Conservation (phyloP, 169 alveolate species). For the Babesia sp. region DNA sequence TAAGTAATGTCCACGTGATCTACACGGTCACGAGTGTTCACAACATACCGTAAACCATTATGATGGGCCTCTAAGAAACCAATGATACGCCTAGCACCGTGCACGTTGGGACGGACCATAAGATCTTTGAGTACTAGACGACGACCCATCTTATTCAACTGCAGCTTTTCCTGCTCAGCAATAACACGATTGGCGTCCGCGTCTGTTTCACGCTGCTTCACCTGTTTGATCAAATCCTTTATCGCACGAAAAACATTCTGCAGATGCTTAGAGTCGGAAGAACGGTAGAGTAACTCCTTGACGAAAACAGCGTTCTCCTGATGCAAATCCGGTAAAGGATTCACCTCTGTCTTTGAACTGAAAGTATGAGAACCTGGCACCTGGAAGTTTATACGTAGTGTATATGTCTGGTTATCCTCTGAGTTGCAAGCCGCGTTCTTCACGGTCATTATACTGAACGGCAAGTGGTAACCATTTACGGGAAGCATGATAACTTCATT, state of each 20-base stretch:
- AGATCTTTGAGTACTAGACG: conserved; percentile 78
- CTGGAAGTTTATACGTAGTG: conserved; percentile 89
- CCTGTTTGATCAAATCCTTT: conserved; percentile 91
- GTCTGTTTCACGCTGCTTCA: conserved; percentile 89
- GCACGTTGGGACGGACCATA: conserved; percentile 80
- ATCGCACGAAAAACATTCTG: conserved; percentile 84
- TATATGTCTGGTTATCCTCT: conserved; percentile 84
- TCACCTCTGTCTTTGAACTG: conserved; percentile 75
- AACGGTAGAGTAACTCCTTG: conserved; percentile 90
- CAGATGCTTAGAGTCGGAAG: conserved; percentile 84
- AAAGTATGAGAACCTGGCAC: conserved; percentile 89
- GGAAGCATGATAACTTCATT: conserved; percentile 88
- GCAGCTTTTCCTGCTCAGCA: conserved; percentile 88
- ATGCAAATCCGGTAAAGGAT: conserved; percentile 81
- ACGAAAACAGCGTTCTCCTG: conserved; percentile 85
- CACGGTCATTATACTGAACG: conserved; percentile 87
- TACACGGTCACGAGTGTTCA: conserved; percentile 74
- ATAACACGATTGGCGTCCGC: conserved; percentile 86
- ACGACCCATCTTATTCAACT: conserved; percentile 77
- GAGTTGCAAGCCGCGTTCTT: conserved; percentile 88
- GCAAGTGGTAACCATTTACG: conserved; percentile 83
- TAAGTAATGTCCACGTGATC: conserved; percentile 90
- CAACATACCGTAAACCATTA: conserved; percentile 91
- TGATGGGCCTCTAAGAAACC: conserved; percentile 95
- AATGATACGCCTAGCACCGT: conserved; percentile 82